phyloP scores from a whole-genome alignment of 2,329 filamentous ascomycete species.

The Ceratocystis albifundus region DNA sequence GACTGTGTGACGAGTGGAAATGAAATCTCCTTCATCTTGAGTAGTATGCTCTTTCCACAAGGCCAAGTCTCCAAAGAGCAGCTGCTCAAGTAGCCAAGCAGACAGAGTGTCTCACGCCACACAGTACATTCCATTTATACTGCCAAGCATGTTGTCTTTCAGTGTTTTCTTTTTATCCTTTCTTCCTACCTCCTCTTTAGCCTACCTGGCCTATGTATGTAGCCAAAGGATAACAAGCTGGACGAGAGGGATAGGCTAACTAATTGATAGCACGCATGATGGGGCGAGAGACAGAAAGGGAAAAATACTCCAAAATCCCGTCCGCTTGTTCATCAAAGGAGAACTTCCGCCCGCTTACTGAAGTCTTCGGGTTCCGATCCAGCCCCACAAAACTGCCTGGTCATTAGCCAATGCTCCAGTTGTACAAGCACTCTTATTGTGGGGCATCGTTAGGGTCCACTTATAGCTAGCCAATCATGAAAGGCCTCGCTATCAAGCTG shows the following conservation, averaged over 20 bases:
- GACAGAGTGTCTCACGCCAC: background rate
- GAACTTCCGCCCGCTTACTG: background rate
- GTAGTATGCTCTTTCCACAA: too few species aligned
- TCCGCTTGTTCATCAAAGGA: background rate
- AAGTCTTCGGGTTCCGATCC: background rate
- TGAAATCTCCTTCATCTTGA: background rate
- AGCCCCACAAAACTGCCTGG: background rate
- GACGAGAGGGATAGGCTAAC: background rate
- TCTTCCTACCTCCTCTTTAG: background rate
- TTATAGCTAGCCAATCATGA: background rate
- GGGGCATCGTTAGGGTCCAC: background rate
- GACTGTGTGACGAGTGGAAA: background rate
- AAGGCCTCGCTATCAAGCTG: background rate
- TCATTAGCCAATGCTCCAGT: background rate
- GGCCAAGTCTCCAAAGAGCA: background rate
- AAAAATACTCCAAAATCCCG: background rate
- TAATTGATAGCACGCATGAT: background rate
- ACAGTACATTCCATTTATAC: background rate
- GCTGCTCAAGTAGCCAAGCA: conserved; percentile 1
- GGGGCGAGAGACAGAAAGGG: background rate
- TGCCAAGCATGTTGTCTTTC: background rate
- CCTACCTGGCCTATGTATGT: too few species aligned
- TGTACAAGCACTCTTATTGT: background rate
- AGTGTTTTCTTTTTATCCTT: background rate
- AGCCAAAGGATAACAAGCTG: too few species aligned